These are phyloP conservation scores for Zygoascus meyerae DNA, from an alignment of 1,139 yeast species.

Conservation along the genomic window DNA sequence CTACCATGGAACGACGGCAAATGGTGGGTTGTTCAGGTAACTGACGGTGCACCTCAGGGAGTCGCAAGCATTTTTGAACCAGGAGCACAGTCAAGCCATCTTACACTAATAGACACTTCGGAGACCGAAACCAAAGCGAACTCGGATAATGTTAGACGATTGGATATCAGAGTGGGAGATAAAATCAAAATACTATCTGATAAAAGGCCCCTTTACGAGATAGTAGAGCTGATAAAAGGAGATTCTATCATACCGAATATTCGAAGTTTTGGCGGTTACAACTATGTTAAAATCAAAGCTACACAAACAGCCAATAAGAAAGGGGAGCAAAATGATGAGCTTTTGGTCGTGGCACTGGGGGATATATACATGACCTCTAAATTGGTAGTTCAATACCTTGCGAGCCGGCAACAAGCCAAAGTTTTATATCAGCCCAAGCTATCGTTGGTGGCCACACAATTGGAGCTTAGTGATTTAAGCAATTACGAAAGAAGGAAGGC, in stretches of 20 bases:
- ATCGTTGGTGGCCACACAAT: background rate
- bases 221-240: constrained; percentile 11
- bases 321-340: background rate
- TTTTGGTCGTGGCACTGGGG: constrained; percentile 1
- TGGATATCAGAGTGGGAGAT: constrained; percentile 20
- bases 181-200: constrained; percentile 17
- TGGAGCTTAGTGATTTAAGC: background rate
- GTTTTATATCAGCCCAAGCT: constrained; percentile 2
- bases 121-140: constrained; percentile 13
- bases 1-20: constrained; percentile 18
- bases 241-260: background rate
- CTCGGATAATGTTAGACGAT: constrained; percentile 19
- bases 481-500: constrained; percentile 3
- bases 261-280: constrained; percentile 5
- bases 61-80: constrained; percentile 3
- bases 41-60: constrained; percentile 10
- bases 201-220: constrained; percentile 14
- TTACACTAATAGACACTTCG: constrained; percentile 2
- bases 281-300: background rate
- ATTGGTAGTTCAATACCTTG: constrained; percentile 6
- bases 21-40: constrained; percentile 16
- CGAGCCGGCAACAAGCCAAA: constrained; percentile 6
- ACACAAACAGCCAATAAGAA: background rate
- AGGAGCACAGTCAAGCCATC: background rate
- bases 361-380: constrained; percentile 9